These are phyloP conservation scores for Protea cynaroides DNA, from an alignment of 164 flowering plant species.

Conservation along the genomic window DNA sequence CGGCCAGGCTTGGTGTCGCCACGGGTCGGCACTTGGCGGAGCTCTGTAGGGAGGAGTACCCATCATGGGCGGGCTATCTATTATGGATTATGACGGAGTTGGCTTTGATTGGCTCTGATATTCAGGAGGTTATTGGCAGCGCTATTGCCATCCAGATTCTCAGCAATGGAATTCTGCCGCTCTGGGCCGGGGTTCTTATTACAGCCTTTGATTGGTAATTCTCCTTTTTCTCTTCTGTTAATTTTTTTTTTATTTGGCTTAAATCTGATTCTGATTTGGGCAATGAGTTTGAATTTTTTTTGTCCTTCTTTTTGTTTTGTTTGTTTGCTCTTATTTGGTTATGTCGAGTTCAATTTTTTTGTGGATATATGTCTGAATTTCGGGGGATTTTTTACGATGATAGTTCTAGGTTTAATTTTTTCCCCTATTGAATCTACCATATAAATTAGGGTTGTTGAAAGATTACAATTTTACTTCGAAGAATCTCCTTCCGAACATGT, in stretches of 20 bases:
- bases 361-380: no score
- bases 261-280: neutral
- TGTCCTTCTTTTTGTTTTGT: neutral
- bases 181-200: constrained; percentile 68
- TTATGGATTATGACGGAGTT: constrained; percentile 66
- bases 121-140: constrained; percentile 67
- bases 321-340: neutral
- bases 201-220: constrained; percentile 58
- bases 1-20: constrained; percentile 52
- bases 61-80: constrained; percentile 37
- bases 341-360: neutral
- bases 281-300: neutral
- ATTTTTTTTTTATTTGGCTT: neutral
- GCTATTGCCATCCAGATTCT: constrained; percentile 57
- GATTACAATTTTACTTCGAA: no score
- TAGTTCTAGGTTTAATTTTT: no score
- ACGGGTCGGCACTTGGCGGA: constrained; percentile 56
- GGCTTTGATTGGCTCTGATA: constrained; percentile 62
- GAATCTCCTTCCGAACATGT: no score
- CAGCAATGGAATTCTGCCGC: constrained; percentile 52
- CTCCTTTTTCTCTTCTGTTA: neutral
- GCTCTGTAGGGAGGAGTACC: constrained; percentile 57
- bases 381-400: no score
- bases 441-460: no score
- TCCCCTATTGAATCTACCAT: no score